A percentile compares a stretch with the other conserved stretches of the same genome.
Evolutionary conservation across 1,284 basidiomycete genomes (phyloP).

Genomic region (Malassezia arunalokei): DNA sequence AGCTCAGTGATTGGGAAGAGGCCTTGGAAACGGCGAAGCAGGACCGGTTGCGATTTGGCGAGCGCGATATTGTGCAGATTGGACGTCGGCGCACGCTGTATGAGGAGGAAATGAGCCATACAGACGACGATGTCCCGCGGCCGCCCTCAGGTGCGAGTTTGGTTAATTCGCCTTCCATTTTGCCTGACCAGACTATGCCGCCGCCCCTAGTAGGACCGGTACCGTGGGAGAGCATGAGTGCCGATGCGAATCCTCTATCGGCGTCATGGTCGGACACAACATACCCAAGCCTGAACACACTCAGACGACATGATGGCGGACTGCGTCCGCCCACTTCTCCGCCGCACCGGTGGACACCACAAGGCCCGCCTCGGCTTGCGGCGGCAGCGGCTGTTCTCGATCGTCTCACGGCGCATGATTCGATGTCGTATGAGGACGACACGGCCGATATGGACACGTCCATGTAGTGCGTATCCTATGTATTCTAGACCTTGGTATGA

Average conservation of each 20-base stretch:
- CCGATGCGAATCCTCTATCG: neutral
- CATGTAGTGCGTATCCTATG: neutral
- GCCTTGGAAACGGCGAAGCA: slow-evolving; percentile 28
- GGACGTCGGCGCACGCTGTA: slow-evolving; percentile 27
- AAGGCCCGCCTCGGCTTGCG: neutral
- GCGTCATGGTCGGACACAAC: neutral
- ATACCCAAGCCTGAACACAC: neutral
- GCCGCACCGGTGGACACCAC: neutral
- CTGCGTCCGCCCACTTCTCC: neutral
- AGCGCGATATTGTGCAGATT: slow-evolving; percentile 36
- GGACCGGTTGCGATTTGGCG: slow-evolving; percentile 29
- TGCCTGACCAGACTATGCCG: neutral
- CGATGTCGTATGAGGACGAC: slow-evolving; percentile 23
- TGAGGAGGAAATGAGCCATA: slow-evolving; percentile 31
- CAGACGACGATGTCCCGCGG: slow-evolving; percentile 25
- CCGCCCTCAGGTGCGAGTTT: neutral
- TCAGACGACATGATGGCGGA: neutral
- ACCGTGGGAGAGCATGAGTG: slow-evolving; percentile 1
- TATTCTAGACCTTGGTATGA: neutral
- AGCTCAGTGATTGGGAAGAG: slow-evolving; percentile 37
- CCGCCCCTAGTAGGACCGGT: neutral
- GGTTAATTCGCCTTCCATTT: neutral
- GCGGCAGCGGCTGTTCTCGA: slow-evolving; percentile 16
- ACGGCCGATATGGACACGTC: slow-evolving; percentile 27
- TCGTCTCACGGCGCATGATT: slow-evolving; percentile 10